These are phyloP conservation scores for Trichophyton verrucosum DNA, from an alignment of 2,329 filamentous ascomycete species.

Conservation along the genomic window DNA sequence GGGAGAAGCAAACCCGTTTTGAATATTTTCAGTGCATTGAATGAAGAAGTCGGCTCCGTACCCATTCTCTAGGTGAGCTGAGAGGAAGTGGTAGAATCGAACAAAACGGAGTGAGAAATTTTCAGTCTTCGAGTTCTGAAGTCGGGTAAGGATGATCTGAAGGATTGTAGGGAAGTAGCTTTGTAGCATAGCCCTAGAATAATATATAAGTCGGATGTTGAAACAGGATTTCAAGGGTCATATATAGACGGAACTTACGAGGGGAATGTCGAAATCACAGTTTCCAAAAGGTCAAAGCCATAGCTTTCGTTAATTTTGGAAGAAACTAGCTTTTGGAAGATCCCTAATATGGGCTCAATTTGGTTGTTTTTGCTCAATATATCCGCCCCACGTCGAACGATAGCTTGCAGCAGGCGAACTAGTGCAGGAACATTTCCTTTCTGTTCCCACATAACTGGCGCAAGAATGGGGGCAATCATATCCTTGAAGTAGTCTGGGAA, in stretches of 20 bases:
- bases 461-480: conserved; percentile 65
- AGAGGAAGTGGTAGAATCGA: conserved; percentile 87
- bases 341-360: conserved; percentile 76
- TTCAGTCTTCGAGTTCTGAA: conserved; percentile 64
- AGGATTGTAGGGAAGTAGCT: conserved; percentile 70
- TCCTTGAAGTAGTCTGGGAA: conserved; percentile 70
- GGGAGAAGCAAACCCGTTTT: conserved; percentile 44
- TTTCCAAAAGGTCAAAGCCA: conserved; percentile 82
- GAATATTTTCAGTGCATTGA: conserved; percentile 66
- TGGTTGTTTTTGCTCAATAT: conserved; percentile 68
- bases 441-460: conserved; percentile 77
- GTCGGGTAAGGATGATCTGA: conserved; percentile 62
- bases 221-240: not conserved
- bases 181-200: conserved; percentile 49
- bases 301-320: conserved; percentile 74
- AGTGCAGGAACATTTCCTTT: conserved; percentile 88
- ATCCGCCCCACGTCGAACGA: conserved; percentile 64
- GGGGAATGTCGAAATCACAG: conserved; percentile 60
- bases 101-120: conserved; percentile 77
- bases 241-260: conserved; percentile 41
- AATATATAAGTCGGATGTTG: not conserved
- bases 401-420: conserved; percentile 68
- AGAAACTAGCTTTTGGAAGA: conserved; percentile 81
- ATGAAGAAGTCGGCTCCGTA: conserved; percentile 90
- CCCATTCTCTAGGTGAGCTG: conserved; percentile 64